Evolutionary conservation across 148 eudicot genomes (phyloP).

Genomic region (Chenopodium suecicum): DNA sequence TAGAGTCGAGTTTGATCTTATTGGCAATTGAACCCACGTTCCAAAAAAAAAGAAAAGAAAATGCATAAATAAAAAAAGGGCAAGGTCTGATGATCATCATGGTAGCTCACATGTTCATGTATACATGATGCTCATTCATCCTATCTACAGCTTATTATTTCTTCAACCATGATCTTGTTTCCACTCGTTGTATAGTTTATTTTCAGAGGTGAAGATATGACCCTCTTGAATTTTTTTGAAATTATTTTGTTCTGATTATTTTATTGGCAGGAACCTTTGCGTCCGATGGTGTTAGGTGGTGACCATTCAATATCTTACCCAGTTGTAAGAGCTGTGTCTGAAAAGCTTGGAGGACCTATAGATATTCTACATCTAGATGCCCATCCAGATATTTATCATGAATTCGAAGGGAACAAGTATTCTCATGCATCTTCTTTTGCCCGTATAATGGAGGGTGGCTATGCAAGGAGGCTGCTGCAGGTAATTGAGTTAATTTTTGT

Average conservation of each 20-base stretch:
- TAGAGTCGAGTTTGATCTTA: too few species aligned
- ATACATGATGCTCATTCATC: background rate
- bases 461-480: slow-evolving; percentile 87
- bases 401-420: slow-evolving; percentile 86
- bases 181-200: background rate
- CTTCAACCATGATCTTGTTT: background rate
- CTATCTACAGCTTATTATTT: background rate
- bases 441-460: slow-evolving; percentile 98
- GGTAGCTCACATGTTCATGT: slow-evolving; percentile 7
- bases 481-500: slow-evolving; percentile 35
- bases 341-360: slow-evolving; percentile 92
- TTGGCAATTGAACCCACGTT: too few species aligned
- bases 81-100: background rate
- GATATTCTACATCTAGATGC: slow-evolving; percentile 96
- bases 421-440: slow-evolving; percentile 98
- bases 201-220: background rate
- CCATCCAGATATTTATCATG: slow-evolving; percentile 92
- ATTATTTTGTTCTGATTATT: slow-evolving; percentile 11
- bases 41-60: too few species aligned
- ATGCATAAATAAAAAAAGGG: too few species aligned
- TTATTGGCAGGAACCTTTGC: slow-evolving; percentile 66
- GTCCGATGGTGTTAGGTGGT: slow-evolving; percentile 91
- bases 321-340: slow-evolving; percentile 88
- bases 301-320: slow-evolving; percentile 97
- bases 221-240: background rate